Percentiles rank a stretch among this genome's conserved stretches.
These are phyloP conservation scores for Volvox carteri DNA, from an alignment of 163 green algal genomes.

Conservation along the genomic window DNA sequence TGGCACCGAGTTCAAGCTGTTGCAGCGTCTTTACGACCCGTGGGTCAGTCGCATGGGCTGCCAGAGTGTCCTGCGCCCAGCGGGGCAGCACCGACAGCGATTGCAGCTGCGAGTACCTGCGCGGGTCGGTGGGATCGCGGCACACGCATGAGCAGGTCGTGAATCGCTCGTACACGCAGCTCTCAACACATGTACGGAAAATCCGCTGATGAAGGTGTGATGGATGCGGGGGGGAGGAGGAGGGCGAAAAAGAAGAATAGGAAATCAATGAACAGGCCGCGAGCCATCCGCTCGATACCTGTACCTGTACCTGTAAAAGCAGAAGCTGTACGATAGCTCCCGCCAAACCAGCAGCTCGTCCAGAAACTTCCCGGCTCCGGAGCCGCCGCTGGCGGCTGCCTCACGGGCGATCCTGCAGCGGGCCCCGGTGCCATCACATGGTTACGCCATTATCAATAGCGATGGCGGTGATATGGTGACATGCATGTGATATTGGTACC, in stretches of 20 bases:
- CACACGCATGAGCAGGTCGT: too few relatives aligned
- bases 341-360: slow-evolving; percentile 51
- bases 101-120: slow-evolving; percentile 34
- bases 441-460: too few relatives aligned
- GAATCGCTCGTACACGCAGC: too few relatives aligned
- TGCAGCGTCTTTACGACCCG: background rate
- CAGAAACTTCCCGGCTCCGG: slow-evolving; percentile 43
- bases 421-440: background rate
- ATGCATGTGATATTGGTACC: too few relatives aligned
- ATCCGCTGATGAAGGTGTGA: background rate
- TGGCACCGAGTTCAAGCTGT: slow-evolving; percentile 33
- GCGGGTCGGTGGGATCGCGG: background rate
- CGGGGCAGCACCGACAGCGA: slow-evolving; percentile 33
- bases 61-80: slow-evolving; percentile 49
- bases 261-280: too few relatives aligned
- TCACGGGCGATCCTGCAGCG: slow-evolving; percentile 44
- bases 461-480: too few relatives aligned
- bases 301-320: slow-evolving; percentile 36
- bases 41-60: slow-evolving; percentile 38
- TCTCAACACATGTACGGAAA: too few relatives aligned
- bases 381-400: slow-evolving; percentile 29
- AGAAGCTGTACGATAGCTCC: slow-evolving; percentile 44
- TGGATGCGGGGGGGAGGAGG: background rate
- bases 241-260: background rate
- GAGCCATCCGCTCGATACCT: too few relatives aligned